A percentile compares a stretch with the other conserved stretches of the same genome.
Evolutionary conservation across 2,329 filamentous ascomycete species (phyloP).

Genomic region (Diplodia corticola): DNA sequence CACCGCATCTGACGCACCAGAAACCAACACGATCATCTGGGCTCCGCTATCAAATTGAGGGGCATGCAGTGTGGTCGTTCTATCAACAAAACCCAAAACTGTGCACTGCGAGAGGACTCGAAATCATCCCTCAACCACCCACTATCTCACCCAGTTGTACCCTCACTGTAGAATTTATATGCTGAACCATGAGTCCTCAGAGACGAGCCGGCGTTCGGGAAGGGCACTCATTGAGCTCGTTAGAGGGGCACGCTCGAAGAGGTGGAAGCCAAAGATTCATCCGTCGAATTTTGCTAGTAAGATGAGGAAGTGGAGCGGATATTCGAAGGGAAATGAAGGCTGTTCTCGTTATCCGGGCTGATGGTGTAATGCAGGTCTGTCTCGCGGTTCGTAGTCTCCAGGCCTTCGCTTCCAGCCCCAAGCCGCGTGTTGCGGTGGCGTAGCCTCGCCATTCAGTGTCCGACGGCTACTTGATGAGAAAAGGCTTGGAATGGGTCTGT

Average conservation of each 20-base stretch:
- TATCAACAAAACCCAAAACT: neutral
- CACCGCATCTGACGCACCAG: neutral
- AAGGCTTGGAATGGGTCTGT: neutral
- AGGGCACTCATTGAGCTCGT: neutral
- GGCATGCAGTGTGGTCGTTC: neutral
- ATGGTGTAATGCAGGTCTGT: neutral
- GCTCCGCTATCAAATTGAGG: neutral
- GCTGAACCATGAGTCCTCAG: neutral
- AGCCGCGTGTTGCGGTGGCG: neutral
- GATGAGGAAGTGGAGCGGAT: neutral
- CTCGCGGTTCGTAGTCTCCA: neutral
- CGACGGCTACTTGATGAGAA: neutral
- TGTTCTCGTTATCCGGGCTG: neutral
- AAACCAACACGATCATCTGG: neutral
- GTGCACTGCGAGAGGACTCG: neutral
- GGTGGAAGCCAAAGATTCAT: neutral
- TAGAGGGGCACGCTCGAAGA: neutral
- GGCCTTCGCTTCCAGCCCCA: neutral
- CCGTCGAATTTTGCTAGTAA: neutral
- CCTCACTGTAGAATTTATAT: neutral
- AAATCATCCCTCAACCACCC: neutral
- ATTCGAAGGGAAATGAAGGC: neutral
- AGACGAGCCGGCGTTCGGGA: neutral
- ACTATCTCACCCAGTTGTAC: neutral
- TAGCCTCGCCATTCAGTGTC: neutral